Evolutionary conservation across 345 rosid species (phyloP).

Genomic region (Aurinia saxatilis): DNA sequence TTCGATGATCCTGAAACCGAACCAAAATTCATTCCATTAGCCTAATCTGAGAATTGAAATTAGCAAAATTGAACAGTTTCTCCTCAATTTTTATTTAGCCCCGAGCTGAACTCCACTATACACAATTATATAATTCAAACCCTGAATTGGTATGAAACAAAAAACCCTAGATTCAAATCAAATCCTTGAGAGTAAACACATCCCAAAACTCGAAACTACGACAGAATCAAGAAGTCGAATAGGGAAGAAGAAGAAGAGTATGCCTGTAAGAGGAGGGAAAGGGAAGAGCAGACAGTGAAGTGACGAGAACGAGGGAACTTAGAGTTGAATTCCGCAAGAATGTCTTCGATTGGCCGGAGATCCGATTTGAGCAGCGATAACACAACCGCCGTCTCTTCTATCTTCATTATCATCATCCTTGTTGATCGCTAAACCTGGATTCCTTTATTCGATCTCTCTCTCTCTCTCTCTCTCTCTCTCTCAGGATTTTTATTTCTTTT

Average conservation of each 20-base stretch:
- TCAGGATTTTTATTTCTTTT: background rate
- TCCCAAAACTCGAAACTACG: background rate
- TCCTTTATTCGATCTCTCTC: background rate
- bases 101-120: background rate
- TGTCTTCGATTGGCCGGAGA: conserved; percentile 44
- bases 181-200: background rate
- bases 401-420: conserved; percentile 32
- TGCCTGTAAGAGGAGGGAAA: conserved; percentile 53
- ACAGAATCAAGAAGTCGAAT: background rate
- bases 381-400: conserved; percentile 45
- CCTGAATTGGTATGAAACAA: too few relatives aligned
- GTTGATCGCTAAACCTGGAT: conserved; percentile 27
- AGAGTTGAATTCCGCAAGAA: conserved; percentile 51
- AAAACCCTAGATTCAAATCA: conserved; percentile 19
- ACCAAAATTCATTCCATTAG: background rate
- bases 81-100: background rate
- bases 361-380: conserved; percentile 45
- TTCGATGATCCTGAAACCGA: conserved; percentile 41
- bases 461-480: background rate
- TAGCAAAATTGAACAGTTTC: background rate
- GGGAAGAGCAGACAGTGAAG: conserved; percentile 52
- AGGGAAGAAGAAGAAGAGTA: background rate
- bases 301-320: conserved; percentile 35
- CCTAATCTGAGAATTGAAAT: background rate
- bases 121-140: too few relatives aligned